Evolutionary conservation across 768 basidiomycete genomes (phyloP).

Genomic region (Gautieria morchelliformis): DNA sequence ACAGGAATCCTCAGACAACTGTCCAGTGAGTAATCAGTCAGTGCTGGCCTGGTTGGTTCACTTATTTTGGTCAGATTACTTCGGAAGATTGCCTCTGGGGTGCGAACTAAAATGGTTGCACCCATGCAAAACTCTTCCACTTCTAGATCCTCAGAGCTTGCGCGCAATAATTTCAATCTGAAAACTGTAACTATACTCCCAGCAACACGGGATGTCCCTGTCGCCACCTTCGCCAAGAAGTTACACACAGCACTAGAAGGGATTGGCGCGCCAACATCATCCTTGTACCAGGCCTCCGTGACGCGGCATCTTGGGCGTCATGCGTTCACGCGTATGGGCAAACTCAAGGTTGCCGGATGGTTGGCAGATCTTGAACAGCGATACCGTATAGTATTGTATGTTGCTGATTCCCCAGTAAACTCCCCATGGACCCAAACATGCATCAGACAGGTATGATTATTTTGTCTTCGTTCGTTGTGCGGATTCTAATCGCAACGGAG

Average conservation of each 20-base stretch:
- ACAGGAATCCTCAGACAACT: slow-evolving; percentile 75
- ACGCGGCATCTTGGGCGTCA: slow-evolving; percentile 88
- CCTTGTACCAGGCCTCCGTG: slow-evolving; percentile 88
- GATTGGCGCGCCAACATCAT: slow-evolving; percentile 88
- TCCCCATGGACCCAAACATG: slow-evolving; percentile 99
- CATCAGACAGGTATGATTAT: slow-evolving; percentile 70
- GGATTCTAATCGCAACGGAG: slow-evolving; percentile 24
- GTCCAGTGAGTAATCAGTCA: slow-evolving; percentile 49
- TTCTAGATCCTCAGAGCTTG: slow-evolving; percentile 48
- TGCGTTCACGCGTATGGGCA: slow-evolving; percentile 94
- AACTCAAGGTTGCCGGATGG: slow-evolving; percentile 92
- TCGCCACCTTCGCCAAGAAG: slow-evolving; percentile 84
- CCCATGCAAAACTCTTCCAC: slow-evolving; percentile 37
- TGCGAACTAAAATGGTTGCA: slow-evolving; percentile 60
- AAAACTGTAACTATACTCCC: slow-evolving; percentile 94
- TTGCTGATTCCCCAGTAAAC: slow-evolving; percentile 89
- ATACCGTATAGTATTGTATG: slow-evolving; percentile 88
- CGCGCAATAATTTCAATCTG: slow-evolving; percentile 76
- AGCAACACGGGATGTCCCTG: slow-evolving; percentile 75
- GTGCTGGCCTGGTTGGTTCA: slow-evolving; percentile 1
- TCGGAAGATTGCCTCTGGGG: slow-evolving; percentile 86
- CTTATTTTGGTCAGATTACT: slow-evolving; percentile 40
- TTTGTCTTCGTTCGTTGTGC: neutral
- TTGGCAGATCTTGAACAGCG: slow-evolving; percentile 92
- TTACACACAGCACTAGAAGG: slow-evolving; percentile 82